phyloP scores from a whole-genome alignment of 495 filamentous ascomycete genomes.

The Neurospora sp. region DNA sequence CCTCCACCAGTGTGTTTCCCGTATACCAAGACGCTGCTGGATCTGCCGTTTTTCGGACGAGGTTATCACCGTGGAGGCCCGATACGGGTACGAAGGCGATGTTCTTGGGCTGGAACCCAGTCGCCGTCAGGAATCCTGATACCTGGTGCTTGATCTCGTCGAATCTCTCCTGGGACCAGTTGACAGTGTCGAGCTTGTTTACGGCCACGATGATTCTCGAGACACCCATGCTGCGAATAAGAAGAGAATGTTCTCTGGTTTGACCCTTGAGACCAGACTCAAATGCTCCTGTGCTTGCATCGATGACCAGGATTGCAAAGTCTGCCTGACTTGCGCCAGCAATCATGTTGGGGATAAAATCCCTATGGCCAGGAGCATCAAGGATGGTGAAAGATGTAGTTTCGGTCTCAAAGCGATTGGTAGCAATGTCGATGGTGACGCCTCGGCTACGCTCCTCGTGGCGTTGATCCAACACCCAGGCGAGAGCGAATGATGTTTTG shows the following conservation, averaged over 20 bases:
- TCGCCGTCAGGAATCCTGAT: conserved; percentile 66
- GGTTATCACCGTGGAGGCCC: conserved; percentile 79
- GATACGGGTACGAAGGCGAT: conserved; percentile 82
- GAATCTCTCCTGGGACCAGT: conserved; percentile 73
- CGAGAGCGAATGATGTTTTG: conserved; percentile 89
- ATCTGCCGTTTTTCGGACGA: conserved; percentile 50
- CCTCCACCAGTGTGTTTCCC: conserved; percentile 67
- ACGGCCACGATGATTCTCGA: conserved; percentile 78
- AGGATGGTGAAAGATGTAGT: conserved; percentile 84
- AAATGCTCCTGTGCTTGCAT: conserved; percentile 78
- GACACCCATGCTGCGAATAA: conserved; percentile 88
- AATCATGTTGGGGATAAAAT: conserved; percentile 99
- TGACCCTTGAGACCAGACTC: conserved; percentile 90
- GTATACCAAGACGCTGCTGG: conserved; percentile 62
- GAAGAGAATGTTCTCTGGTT: conserved; percentile 83
- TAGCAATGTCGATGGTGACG: conserved; percentile 96
- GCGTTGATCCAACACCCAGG: conserved; percentile 91
- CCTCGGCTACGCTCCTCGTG: conserved; percentile 77
- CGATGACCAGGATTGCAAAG: conserved; percentile 90
- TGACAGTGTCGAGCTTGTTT: conserved; percentile 85
- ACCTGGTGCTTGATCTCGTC: conserved; percentile 78
- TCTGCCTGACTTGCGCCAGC: conserved; percentile 92
- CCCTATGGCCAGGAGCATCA: conserved; percentile 86
- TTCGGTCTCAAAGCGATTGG: conserved; percentile 83
- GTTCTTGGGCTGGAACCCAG: conserved; percentile 70